Percentiles rank a stretch among this genome's conserved stretches.
These are phyloP conservation scores for Mrakia gelida DNA, from an alignment of 768 basidiomycete genomes.

Conservation along the genomic window DNA sequence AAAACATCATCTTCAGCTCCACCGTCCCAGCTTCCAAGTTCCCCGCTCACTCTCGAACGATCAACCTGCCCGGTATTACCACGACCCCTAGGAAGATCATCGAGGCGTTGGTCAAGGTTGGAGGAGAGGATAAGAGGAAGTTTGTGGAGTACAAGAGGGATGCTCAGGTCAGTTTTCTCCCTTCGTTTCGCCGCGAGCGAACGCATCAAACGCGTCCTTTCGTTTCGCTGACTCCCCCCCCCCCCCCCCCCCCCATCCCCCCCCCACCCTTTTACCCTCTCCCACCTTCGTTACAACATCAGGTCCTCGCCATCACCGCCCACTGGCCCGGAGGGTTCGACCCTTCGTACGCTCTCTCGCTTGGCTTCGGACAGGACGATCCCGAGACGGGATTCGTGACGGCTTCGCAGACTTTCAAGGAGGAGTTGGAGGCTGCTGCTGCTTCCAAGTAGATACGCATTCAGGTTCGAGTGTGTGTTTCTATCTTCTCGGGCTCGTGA, in stretches of 20 bases:
- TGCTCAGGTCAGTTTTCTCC: constrained; percentile 31
- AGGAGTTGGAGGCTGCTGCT: constrained; percentile 34
- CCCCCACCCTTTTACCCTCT: neutral
- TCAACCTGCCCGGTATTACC: constrained; percentile 61
- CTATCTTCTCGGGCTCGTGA: too few species aligned
- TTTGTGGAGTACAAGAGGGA: constrained; percentile 54
- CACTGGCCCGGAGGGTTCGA: constrained; percentile 45
- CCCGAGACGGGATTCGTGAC: constrained; percentile 40
- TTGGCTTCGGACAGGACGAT: constrained; percentile 44
- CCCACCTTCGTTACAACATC: neutral
- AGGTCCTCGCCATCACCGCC: constrained; percentile 38
- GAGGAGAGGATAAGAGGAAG: constrained; percentile 51
- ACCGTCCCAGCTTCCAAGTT: constrained; percentile 51
- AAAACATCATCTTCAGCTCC: constrained; percentile 55
- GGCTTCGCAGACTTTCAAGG: constrained; percentile 43
- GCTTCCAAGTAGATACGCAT: neutral
- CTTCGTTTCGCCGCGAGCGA: neutral
- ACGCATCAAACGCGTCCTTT: too few species aligned
- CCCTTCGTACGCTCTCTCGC: constrained; percentile 32
- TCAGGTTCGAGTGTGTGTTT: neutral
- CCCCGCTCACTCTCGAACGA: constrained; percentile 51
- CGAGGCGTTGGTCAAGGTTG: constrained; percentile 54
- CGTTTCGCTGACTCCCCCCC: neutral
- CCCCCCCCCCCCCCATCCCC: neutral
- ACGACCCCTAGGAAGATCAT: constrained; percentile 57